Evolutionary conservation across 768 basidiomycete genomes (phyloP).

Genomic region (Amyloporia xantha): DNA sequence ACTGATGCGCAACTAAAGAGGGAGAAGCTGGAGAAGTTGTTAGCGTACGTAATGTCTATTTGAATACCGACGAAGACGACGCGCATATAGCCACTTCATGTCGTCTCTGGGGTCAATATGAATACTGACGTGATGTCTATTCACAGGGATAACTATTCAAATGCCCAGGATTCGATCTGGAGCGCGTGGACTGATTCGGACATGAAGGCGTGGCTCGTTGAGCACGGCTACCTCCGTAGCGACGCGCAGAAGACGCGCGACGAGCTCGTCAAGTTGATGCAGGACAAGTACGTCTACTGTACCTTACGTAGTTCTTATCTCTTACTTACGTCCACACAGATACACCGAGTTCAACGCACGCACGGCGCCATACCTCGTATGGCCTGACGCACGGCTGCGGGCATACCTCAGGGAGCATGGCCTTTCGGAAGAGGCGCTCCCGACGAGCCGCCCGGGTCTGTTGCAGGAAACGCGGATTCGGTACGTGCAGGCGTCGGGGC

Average conservation of each 20-base stretch:
- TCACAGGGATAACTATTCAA: conserved; percentile 59
- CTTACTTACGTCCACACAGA: conserved; percentile 25
- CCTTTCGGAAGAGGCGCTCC: conserved; percentile 61
- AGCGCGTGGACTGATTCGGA: conserved; percentile 68
- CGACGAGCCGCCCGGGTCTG: conserved; percentile 63
- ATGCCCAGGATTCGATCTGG: conserved; percentile 55
- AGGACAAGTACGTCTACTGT: conserved; percentile 51
- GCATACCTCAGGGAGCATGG: conserved; percentile 80
- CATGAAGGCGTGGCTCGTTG: conserved; percentile 66
- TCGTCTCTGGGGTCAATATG: neutral
- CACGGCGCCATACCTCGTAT: conserved; percentile 66
- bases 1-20: conserved; percentile 55
- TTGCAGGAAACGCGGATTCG: conserved; percentile 81
- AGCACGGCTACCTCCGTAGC: conserved; percentile 56
- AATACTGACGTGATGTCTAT: neutral
- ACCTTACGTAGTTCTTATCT: neutral
- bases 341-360: conserved; percentile 41
- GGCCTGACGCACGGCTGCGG: conserved; percentile 91
- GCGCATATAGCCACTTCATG: no score
- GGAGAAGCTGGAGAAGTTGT: conserved; percentile 72
- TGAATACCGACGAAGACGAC: neutral
- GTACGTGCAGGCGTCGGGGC: conserved; percentile 61
- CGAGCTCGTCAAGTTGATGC: conserved; percentile 66
- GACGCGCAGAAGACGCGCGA: conserved; percentile 63
- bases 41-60: conserved; percentile 40